Evolutionary conservation across 106 monocot species (phyloP).

Genomic region (Xerophyta viscosa): DNA sequence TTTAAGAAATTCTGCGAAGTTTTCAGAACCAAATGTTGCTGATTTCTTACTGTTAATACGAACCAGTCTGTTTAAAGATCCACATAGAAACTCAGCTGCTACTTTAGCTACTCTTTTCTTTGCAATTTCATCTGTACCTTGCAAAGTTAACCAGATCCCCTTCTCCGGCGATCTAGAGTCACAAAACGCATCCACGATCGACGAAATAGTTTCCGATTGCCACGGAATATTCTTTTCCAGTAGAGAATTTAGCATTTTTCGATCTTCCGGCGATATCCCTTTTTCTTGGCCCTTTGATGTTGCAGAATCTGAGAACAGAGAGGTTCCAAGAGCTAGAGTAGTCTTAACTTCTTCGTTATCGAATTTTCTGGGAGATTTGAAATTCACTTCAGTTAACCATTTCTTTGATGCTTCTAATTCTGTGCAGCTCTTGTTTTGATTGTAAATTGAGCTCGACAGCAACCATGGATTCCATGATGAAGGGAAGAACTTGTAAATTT

Average conservation of each 20-base stretch:
- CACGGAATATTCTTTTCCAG: slow-evolving; percentile 71
- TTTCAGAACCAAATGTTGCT: slow-evolving; percentile 3
- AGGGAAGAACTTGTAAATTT: not conserved
- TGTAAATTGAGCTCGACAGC: slow-evolving; percentile 13
- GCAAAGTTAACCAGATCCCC: slow-evolving; percentile 38
- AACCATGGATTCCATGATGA: slow-evolving; percentile 27
- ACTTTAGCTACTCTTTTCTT: slow-evolving; percentile 48
- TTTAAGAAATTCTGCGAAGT: slow-evolving; percentile 16
- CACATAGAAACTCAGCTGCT: slow-evolving; percentile 29
- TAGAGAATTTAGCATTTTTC: slow-evolving; percentile 20
- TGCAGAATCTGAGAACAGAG: slow-evolving; percentile 44
- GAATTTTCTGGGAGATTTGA: not conserved
- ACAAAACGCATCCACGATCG: slow-evolving; percentile 44
- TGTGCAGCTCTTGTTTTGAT: slow-evolving; percentile 8
- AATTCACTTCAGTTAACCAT: slow-evolving; percentile 1
- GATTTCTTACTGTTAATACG: slow-evolving; percentile 21
- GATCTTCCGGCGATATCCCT: not conserved
- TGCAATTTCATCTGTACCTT: slow-evolving; percentile 56
- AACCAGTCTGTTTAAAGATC: slow-evolving; percentile 28
- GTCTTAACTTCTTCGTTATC: slow-evolving; percentile 22
- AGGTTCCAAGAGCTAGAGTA: slow-evolving; percentile 36
- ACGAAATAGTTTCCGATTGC: slow-evolving; percentile 48
- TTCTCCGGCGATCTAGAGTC: slow-evolving; percentile 15
- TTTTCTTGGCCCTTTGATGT: slow-evolving; percentile 20
- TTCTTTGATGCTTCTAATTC: slow-evolving; percentile 9